A percentile compares a stretch with the other conserved stretches of the same genome.
phyloP scores from a whole-genome alignment of 2,329 filamentous ascomycete species.

The Huntiella decipiens region DNA sequence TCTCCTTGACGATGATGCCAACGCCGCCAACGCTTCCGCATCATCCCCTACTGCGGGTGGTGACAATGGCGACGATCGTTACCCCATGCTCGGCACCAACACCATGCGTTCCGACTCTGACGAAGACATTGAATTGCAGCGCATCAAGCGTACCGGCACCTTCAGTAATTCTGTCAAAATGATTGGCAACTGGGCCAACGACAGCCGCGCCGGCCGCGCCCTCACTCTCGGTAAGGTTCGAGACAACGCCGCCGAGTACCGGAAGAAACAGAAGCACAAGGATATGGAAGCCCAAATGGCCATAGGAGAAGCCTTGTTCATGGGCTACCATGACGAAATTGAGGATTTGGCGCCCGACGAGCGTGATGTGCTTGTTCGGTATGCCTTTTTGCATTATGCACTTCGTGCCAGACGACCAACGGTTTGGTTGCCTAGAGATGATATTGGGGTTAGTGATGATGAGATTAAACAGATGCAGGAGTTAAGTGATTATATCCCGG shows the following conservation, averaged over 20 bases:
- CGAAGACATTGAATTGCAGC: slow-evolving; percentile 21
- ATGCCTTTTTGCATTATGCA: slow-evolving; percentile 81
- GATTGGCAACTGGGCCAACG: slow-evolving; percentile 27
- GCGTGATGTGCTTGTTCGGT: slow-evolving; percentile 63
- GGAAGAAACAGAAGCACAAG: slow-evolving; percentile 28
- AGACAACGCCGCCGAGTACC: slow-evolving; percentile 26
- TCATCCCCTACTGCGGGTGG: slow-evolving; percentile 14
- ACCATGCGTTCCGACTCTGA: slow-evolving; percentile 12
- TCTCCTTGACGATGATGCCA: slow-evolving; percentile 32
- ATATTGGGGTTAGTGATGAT: slow-evolving; percentile 77
- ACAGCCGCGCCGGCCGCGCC: slow-evolving; percentile 12
- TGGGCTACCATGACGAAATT: slow-evolving; percentile 76
- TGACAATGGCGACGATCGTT: slow-evolving; percentile 24
- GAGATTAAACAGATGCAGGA: slow-evolving; percentile 63
- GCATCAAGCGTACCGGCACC: slow-evolving; percentile 14
- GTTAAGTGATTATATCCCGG: slow-evolving; percentile 70
- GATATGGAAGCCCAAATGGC: slow-evolving; percentile 55
- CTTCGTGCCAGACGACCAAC: slow-evolving; percentile 68
- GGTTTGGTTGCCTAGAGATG: slow-evolving; percentile 86
- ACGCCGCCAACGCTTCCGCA: slow-evolving; percentile 17
- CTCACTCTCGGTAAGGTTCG: slow-evolving; percentile 10
- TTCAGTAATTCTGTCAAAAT: slow-evolving; percentile 26
- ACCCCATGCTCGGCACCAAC: slow-evolving; percentile 11
- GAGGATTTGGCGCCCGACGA: slow-evolving; percentile 86
- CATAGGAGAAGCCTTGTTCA: slow-evolving; percentile 67